Base-by-base conservation (phyloP, 768 basidiomycete species). In the Leucocoprinus birnbaumii region DNA sequence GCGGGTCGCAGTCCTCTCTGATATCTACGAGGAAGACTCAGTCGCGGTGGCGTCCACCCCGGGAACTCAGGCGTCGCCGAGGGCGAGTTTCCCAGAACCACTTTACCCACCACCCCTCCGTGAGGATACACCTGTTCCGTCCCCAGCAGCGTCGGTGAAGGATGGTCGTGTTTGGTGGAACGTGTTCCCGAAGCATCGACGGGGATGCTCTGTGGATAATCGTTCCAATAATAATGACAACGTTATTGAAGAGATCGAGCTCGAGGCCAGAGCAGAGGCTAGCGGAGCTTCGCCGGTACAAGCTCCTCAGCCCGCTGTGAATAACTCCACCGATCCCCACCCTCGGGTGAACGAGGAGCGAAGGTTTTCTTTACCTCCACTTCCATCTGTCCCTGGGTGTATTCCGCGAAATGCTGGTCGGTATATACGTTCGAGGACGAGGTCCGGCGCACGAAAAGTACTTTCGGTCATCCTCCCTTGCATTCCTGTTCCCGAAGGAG, bases 401-500 rank as follows among this genome's bases (percentile, higher is more conserved):
- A 31, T 31, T 31, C 46, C 46, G 38, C 14, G 21, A 24, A 2
- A 6, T 24, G 3, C 38, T 21, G 14, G 38, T 48, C 18, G 25
- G 4, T 18, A n/a, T 7, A n/a, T 7, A 55, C 3, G 34, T 16
- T 9, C n/a, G 7, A 47, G 27, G 6, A 35, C 40, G 3, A 27
- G 27, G 3, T 41, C 40, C 4, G 27, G 27, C 3, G 25, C 14
- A 16, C 18, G 46, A 18, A 48, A 22, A 13, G 7, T 55, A 27
- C 40, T 55, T 35, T 48, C 54, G 2, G 26, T 42, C 22, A 43
- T 55, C 27, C 24, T 55, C 18, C 54, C 54, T 5, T 55, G 54
- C 31, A 48, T 55, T 22, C 54, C 54, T 37, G 26, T 48, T 16
- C 24, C 25, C 18, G 5, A 24, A 48, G 31, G 26, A 31, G n/a